Conservation (phyloP, 2,329 filamentous ascomycete genomes). For the Claviceps humidiphila region DNA sequence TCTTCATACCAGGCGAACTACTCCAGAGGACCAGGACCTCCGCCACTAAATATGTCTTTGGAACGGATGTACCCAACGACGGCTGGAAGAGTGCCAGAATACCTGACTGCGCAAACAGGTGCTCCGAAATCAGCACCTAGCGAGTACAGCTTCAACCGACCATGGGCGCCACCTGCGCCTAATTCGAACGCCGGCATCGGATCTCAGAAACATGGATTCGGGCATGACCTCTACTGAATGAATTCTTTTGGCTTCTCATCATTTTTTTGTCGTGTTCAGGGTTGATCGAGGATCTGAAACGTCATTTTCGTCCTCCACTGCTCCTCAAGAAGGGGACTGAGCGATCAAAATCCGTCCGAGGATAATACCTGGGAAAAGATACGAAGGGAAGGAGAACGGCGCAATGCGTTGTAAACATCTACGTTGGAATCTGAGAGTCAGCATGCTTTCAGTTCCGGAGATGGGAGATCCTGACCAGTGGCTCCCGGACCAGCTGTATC, state of each 20-base stretch:
- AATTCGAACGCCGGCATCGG: background rate
- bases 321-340: too few relatives aligned
- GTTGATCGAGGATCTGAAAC: too few relatives aligned
- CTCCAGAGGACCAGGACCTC: conserved; percentile 39
- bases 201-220: background rate
- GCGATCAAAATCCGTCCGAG: background rate
- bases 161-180: conserved; percentile 18
- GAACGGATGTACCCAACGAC: conserved; percentile 14
- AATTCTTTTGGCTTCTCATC: background rate
- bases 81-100: conserved; percentile 26
- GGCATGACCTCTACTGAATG: background rate
- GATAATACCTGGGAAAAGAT: background rate
- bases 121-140: conserved; percentile 39
- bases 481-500: background rate
- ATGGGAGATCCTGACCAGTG: too few relatives aligned
- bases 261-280: background rate
- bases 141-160: conserved; percentile 41
- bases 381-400: background rate
- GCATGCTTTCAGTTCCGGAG: background rate
- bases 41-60: conserved; percentile 36
- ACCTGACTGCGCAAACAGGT: conserved; percentile 40
- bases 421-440: background rate
- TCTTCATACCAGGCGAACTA: conserved; percentile 25
- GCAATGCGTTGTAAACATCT: background rate
- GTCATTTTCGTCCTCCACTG: too few relatives aligned